Evolutionary conservation across 140 eudicot species (phyloP).

Genomic region (Cichorium intybus): DNA sequence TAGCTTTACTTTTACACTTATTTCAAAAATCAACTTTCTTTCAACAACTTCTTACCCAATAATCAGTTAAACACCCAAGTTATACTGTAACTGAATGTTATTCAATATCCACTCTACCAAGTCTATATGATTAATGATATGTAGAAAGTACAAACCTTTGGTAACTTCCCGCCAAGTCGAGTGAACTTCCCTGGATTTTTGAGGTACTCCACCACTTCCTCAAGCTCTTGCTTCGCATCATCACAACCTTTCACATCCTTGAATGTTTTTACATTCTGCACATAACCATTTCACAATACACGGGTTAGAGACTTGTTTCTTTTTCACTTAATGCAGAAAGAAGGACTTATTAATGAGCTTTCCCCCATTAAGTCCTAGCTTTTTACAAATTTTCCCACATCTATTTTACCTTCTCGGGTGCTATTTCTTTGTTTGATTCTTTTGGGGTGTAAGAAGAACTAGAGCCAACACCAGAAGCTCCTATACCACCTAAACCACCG

Average conservation of each 20-base stretch:
- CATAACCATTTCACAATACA: slow-evolving; percentile 11
- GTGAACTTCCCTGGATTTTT: slow-evolving; percentile 50
- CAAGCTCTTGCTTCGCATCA: slow-evolving; percentile 95
- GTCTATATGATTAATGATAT: not conserved
- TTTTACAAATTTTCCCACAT: too few relatives aligned
- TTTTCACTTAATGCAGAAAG: not conserved
- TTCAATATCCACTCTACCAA: not conserved
- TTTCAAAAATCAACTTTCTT: not conserved
- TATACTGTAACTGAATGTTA: not conserved
- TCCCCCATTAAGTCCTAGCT: too few relatives aligned
- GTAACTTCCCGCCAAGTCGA: slow-evolving; percentile 95
- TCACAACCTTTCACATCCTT: slow-evolving; percentile 98
- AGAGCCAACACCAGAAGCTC: slow-evolving; percentile 94
- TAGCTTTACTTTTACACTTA: not conserved
- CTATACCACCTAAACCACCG: slow-evolving; percentile 86
- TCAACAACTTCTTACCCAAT: too few relatives aligned
- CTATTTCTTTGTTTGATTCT: slow-evolving; percentile 82
- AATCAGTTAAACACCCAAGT: too few relatives aligned
- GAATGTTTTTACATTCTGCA: slow-evolving; percentile 92
- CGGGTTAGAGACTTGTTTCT: not conserved
- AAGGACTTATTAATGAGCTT: not conserved
- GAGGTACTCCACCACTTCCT: slow-evolving; percentile 91
- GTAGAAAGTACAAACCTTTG: slow-evolving; percentile 64
- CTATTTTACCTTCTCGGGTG: slow-evolving; percentile 92
- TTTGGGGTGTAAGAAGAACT: slow-evolving; percentile 86